These are phyloP conservation scores for Mimosa pudica DNA, from an alignment of 306 rosid genomes.

Conservation along the genomic window DNA sequence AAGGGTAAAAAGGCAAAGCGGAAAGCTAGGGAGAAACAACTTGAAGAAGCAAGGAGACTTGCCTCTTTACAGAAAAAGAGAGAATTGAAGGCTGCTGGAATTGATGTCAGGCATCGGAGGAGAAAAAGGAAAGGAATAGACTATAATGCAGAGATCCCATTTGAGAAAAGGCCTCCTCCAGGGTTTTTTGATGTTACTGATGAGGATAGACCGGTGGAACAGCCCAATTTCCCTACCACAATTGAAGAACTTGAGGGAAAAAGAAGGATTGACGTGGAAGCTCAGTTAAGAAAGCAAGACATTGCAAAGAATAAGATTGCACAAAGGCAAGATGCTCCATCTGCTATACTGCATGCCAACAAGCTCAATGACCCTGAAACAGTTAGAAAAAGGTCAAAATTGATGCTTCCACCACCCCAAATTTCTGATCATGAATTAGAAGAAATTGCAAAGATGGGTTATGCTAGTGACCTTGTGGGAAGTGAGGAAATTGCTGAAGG, in stretches of 20 bases:
- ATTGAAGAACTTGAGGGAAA: slow-evolving; percentile 96
- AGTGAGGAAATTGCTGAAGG: slow-evolving; percentile 76
- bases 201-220: slow-evolving; percentile 79
- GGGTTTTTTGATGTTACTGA: slow-evolving; percentile 84
- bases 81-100: slow-evolving; percentile 95
- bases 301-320: slow-evolving; percentile 85
- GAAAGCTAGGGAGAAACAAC: slow-evolving; percentile 96
- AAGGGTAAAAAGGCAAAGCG: slow-evolving; percentile 94
- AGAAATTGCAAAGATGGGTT: slow-evolving; percentile 95
- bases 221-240: slow-evolving; percentile 76
- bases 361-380: slow-evolving; percentile 93
- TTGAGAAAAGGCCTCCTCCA: slow-evolving; percentile 94
- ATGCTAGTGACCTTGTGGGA: slow-evolving; percentile 85
- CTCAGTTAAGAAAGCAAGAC: slow-evolving; percentile 87
- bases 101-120: slow-evolving; percentile 81
- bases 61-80: slow-evolving; percentile 97
- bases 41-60: slow-evolving; percentile 96
- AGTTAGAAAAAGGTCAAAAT: slow-evolving; percentile 86
- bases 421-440: slow-evolving; percentile 91
- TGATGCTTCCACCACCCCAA: slow-evolving; percentile 97
- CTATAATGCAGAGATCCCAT: slow-evolving; percentile 89
- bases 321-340: slow-evolving; percentile 87
- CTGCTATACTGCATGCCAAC: slow-evolving; percentile 87
- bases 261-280: slow-evolving; percentile 78
- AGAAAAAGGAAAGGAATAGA: slow-evolving; percentile 93